phyloP scores from a whole-genome alignment of 2,329 filamentous ascomycete species.

The Aureobasidium sp. region DNA sequence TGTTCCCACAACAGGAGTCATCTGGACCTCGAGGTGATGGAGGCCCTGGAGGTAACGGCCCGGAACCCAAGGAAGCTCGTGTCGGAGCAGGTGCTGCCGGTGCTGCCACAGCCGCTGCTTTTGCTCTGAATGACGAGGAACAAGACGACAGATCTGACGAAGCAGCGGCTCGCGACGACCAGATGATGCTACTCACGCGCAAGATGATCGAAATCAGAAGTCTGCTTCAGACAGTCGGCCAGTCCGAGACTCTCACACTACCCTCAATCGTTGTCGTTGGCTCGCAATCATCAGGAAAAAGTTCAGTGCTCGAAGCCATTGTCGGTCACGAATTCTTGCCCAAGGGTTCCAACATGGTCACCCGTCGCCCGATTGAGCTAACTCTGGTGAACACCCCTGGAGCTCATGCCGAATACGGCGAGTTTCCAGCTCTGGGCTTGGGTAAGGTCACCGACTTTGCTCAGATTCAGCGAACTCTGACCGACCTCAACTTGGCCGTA shows the following conservation, averaged over 20 bases:
- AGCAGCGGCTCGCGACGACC: constrained; percentile 75
- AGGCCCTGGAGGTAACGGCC: constrained; percentile 30
- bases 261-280: constrained; percentile 99
- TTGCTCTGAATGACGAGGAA: constrained; percentile 63
- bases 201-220: constrained; percentile 99
- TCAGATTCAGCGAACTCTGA: constrained; percentile 86
- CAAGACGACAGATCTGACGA: constrained; percentile 56
- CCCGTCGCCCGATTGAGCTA: constrained; percentile 86
- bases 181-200: constrained; percentile 98
- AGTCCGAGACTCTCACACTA: constrained; percentile 78
- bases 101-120: constrained; percentile 65
- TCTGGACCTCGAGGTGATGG: constrained; percentile 27
- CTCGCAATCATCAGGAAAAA: constrained; percentile 96
- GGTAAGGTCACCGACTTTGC: constrained; percentile 87
- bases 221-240: constrained; percentile 83
- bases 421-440: constrained; percentile 87
- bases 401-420: constrained; percentile 80
- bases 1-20: constrained; percentile 43
- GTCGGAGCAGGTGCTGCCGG: constrained; percentile 55
- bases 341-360: constrained; percentile 99
- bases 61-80: constrained; percentile 33
- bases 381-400: constrained; percentile 93
- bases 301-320: constrained; percentile 91
- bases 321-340: constrained; percentile 97
- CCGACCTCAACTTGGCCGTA: constrained; percentile 89